Percentiles rank a stretch among this genome's conserved stretches.
Evolutionary conservation across 345 rosid genomes (phyloP).

Genomic region (Acer saccharum): DNA sequence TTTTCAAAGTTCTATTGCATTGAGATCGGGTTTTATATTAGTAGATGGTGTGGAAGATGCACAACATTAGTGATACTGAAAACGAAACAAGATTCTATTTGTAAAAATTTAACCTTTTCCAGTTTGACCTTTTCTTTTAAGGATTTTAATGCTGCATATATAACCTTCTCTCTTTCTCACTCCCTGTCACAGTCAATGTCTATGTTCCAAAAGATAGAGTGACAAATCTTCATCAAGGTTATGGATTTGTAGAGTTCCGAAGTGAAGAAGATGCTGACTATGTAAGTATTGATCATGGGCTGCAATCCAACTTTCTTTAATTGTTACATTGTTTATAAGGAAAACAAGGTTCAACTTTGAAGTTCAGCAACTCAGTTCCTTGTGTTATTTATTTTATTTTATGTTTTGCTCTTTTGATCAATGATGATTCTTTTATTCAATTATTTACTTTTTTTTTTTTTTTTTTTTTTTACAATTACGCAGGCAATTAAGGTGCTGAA

Average conservation of each 20-base stretch:
- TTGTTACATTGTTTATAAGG: not conserved
- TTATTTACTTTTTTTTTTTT: not conserved
- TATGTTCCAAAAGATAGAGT: constrained; percentile 98
- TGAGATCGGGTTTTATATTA: not conserved
- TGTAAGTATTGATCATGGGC: constrained; percentile 39
- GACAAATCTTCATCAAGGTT: constrained; percentile 91
- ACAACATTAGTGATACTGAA: not conserved
- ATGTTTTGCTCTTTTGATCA: not conserved
- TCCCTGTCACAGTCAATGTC: constrained; percentile 66
- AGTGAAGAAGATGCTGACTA: constrained; percentile 99
- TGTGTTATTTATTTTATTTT: not conserved
- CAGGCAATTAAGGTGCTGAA: constrained; percentile 97
- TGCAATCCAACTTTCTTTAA: not conserved
- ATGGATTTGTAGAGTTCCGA: constrained; percentile 89
- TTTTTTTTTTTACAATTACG: not conserved
- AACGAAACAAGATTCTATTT: not conserved
- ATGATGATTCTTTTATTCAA: not conserved
- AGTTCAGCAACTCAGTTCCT: not conserved
- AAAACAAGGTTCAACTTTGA: not conserved
- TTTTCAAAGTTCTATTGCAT: not conserved
- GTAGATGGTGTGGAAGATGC: not conserved
- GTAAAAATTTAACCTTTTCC: not conserved
- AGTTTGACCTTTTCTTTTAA: not conserved
- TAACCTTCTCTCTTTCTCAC: not conserved
- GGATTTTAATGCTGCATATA: not conserved